Evolutionary conservation across 257 asterid genomes (phyloP), one percentile per base, ranked within the genome.

Genomic region (Osmanthus fragrans): DNA sequence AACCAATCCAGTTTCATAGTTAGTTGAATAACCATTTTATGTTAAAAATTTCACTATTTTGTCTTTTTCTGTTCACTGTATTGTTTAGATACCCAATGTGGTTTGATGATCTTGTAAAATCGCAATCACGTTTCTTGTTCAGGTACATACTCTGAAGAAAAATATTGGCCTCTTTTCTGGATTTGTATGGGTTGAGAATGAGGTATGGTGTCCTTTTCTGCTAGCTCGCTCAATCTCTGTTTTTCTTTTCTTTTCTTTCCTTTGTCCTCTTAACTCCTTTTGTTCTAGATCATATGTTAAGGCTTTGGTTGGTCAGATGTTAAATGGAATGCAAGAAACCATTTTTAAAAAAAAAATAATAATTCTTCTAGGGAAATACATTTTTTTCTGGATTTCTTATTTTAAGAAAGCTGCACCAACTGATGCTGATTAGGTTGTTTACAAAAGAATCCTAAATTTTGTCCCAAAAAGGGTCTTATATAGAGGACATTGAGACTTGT

Each of bases 161-260:
- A 90, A 94, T 78, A 76, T 94, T 21, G 96, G 98, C 81, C 90
- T 85, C 89, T 94, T 94, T 87, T 94, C 97, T 83, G 98, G 98
- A 78, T 92, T 86, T 86, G 90, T 86, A 51, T 94, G 98, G 98
- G 82, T 65, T 80, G 93, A 92, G 84, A 87, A 88, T 85, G 97
- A 94, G 97, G 98, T 94, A 77, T n/a, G 71, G 32, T 19, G 4
- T 27, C 29, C 45, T n/a, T 42, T 42, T 42, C 49, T 42, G 15
- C 49, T 42, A 4, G 0, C 49, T 42, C 16, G 1, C 37, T 70
- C 40, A 5, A 36, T 40, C 73, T 45, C 65, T 39, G 56, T 63
- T 32, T 74, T 45, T 0, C 15, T 60, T 63, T 60, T 25, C 2
- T n/a, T 18, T 11, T 11, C 49, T 72, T 81, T 78, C 71, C 25